Conservation (phyloP, 352 stramenopile genomes). For the Globisporangium polare region DNA sequence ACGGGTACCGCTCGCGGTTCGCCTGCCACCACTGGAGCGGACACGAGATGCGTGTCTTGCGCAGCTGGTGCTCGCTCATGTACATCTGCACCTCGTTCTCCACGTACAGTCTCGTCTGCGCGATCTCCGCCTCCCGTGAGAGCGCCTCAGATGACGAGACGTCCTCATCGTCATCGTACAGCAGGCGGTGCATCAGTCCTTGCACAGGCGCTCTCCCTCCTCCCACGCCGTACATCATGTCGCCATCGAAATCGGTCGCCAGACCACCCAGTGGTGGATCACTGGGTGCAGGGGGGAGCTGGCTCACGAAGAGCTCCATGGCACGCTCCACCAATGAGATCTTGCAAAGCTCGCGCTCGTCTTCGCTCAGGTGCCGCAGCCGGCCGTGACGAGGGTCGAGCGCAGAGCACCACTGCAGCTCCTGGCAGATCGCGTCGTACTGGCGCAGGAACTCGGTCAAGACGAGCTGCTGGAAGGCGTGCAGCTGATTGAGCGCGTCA, state of each 20-base stretch:
- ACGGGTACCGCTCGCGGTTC: constrained; percentile 39
- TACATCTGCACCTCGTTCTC: constrained; percentile 39
- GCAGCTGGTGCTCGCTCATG: constrained; percentile 35
- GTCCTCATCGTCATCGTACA: constrained; percentile 54
- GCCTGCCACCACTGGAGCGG: constrained; percentile 43
- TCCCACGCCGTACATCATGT: constrained; percentile 27
- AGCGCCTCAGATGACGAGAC: constrained; percentile 22
- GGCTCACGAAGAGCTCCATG: constrained; percentile 23
- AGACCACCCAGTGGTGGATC: constrained; percentile 19
- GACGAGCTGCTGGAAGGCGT: constrained; percentile 14
- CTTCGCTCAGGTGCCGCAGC: constrained; percentile 37
- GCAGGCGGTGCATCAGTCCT: constrained; percentile 45
- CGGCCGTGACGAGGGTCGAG: constrained; percentile 43
- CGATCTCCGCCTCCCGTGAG: constrained; percentile 31
- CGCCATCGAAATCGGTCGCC: constrained; percentile 25
- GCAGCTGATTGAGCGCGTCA: constrained; percentile 9
- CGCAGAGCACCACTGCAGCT: constrained; percentile 36
- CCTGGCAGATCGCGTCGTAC: constrained; percentile 16
- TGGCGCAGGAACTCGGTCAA: constrained; percentile 5
- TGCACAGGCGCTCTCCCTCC: constrained; percentile 15
- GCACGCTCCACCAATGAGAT: constrained; percentile 15
- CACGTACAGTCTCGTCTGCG: constrained; percentile 31
- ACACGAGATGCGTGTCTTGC: constrained; percentile 36
- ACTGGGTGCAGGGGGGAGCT: constrained; percentile 16
- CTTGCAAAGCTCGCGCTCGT: constrained; percentile 27